A percentile compares a stretch with the other conserved stretches of the same genome.
These are phyloP conservation scores for Candida golubevii DNA, from an alignment of 805 yeast genomes.

Conservation along the genomic window DNA sequence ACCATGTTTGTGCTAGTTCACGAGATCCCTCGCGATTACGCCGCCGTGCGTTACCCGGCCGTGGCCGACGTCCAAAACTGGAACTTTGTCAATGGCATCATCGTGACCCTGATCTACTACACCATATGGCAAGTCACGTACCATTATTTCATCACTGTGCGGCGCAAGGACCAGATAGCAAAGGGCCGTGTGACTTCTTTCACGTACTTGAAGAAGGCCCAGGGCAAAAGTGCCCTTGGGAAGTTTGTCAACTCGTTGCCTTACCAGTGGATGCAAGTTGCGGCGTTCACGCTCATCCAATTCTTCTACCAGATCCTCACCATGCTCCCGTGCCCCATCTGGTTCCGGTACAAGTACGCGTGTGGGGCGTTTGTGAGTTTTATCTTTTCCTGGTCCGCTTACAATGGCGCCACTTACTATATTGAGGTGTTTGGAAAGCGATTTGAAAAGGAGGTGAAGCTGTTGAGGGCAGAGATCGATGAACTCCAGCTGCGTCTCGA, in stretches of 20 bases:
- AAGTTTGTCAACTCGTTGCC: conserved; percentile 77
- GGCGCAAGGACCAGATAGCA: conserved; percentile 71
- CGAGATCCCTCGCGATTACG: conserved; percentile 52
- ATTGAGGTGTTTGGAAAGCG: conserved; percentile 88
- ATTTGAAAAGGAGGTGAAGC: conserved; percentile 77
- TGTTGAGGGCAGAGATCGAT: conserved; percentile 66
- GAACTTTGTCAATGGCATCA: conserved; percentile 65
- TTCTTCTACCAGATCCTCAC: conserved; percentile 81
- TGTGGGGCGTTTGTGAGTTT: conserved; percentile 64
- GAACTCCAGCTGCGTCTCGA: conserved; percentile 43
- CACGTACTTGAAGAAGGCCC: conserved; percentile 72
- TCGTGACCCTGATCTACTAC: conserved; percentile 78
- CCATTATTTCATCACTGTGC: conserved; percentile 87
- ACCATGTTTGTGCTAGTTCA: conserved; percentile 85
- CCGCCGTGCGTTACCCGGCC: conserved; percentile 71
- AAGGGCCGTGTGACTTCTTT: conserved; percentile 86
- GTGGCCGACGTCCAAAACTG: conserved; percentile 61
- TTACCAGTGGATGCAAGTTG: conserved; percentile 74
- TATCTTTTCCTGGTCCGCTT: conserved; percentile 77
- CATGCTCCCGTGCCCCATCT: conserved; percentile 86
- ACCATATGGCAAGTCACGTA: conserved; percentile 86
- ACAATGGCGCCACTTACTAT: conserved; percentile 93
- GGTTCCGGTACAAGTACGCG: conserved; percentile 66
- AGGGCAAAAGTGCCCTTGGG: conserved; percentile 63
- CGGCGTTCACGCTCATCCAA: conserved; percentile 83